These are phyloP conservation scores for Phyllostachys edulis DNA, from an alignment of 176 grass and related monocot genomes.

Conservation along the genomic window DNA sequence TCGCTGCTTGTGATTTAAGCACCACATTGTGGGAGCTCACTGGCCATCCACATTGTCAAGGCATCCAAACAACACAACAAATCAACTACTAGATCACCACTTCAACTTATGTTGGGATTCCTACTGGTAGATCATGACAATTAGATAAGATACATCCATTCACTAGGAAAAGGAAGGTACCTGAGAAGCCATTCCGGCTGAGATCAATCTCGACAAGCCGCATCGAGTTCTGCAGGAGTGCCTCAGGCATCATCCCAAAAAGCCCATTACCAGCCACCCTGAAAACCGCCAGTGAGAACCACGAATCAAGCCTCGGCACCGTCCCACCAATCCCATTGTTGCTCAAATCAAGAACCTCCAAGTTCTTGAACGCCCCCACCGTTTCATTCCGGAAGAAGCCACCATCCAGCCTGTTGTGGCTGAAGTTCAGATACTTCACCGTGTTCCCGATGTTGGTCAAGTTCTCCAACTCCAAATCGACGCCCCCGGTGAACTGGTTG, in stretches of 20 bases:
- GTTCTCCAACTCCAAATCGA: constrained; percentile 48
- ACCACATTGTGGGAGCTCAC: background rate
- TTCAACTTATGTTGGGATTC: background rate
- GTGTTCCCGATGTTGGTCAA: constrained; percentile 79
- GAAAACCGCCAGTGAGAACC: constrained; percentile 76
- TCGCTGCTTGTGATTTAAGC: background rate
- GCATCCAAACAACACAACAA: constrained; percentile 3
- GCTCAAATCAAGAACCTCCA: constrained; percentile 84
- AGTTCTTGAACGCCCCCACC: constrained; percentile 75
- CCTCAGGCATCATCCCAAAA: constrained; percentile 65
- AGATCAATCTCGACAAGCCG: constrained; percentile 80
- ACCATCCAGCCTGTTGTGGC: constrained; percentile 68
- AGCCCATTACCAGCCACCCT: constrained; percentile 55
- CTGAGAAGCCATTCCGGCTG: constrained; percentile 88
- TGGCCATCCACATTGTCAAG: constrained; percentile 12
- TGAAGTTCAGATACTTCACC: constrained; percentile 90
- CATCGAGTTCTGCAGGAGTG: constrained; percentile 69
- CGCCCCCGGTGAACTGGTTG: constrained; percentile 67
- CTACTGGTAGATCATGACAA: background rate
- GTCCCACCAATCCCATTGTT: constrained; percentile 67
- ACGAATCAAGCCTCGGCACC: constrained; percentile 57
- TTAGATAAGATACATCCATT: background rate
- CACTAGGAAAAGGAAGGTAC: constrained; percentile 42
- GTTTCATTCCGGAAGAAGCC: constrained; percentile 64
- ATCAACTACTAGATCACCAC: background rate